phyloP scores from a whole-genome alignment of 2,329 filamentous ascomycete species.

The Pseudocercospora musae region DNA sequence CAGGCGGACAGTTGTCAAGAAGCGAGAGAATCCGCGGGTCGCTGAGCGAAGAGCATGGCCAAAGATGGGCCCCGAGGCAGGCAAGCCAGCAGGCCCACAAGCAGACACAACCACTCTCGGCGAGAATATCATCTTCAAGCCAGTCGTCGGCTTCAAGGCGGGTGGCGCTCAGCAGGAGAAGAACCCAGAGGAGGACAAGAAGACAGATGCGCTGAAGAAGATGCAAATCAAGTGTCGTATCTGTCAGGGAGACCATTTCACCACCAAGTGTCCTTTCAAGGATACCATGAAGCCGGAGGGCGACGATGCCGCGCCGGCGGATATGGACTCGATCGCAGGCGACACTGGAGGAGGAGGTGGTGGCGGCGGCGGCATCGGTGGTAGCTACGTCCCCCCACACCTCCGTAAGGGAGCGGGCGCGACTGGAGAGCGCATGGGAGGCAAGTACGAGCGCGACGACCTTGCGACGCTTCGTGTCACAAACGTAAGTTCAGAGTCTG shows the following conservation, averaged over 20 bases:
- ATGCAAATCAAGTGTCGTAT: slow-evolving; percentile 99
- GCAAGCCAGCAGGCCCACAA: slow-evolving; percentile 77
- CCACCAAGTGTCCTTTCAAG: slow-evolving; percentile 97
- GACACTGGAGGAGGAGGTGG: slow-evolving; percentile 50
- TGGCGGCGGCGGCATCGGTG: slow-evolving; percentile 52
- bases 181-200: slow-evolving; percentile 65
- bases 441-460: slow-evolving; percentile 96
- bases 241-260: slow-evolving; percentile 98
- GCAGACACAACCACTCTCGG: slow-evolving; percentile 88
- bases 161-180: slow-evolving; percentile 71
- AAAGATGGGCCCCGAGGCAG: slow-evolving; percentile 90
- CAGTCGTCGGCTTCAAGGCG: slow-evolving; percentile 89
- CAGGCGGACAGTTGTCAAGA: slow-evolving; percentile 84
- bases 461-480: slow-evolving; percentile 94
- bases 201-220: slow-evolving; percentile 76
- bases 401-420: slow-evolving; percentile 69
- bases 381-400: slow-evolving; percentile 92
- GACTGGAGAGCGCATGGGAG: slow-evolving; percentile 78
- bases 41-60: slow-evolving; percentile 89
- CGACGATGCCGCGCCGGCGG: slow-evolving; percentile 45
- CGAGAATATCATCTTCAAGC: slow-evolving; percentile 97
- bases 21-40: slow-evolving; percentile 94
- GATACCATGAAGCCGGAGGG: slow-evolving; percentile 92
- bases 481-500: slow-evolving; percentile 66
- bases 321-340: slow-evolving; percentile 47